A percentile compares a stretch with the other conserved stretches of the same genome.
Conservation (phyloP, 345 rosid genomes). For the Boechera retrofracta region DNA sequence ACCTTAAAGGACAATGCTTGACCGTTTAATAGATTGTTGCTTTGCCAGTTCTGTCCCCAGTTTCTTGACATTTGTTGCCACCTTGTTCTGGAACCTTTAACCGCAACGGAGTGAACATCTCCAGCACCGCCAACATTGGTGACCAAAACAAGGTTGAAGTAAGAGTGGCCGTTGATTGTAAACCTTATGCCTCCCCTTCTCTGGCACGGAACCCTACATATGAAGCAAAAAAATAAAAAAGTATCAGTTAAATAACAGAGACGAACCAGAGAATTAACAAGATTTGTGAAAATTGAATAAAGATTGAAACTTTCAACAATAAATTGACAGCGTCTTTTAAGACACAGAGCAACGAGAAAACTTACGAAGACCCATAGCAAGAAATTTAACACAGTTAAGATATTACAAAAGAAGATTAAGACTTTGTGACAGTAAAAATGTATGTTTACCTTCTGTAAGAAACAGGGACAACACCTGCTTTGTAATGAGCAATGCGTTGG, state of each 20-base stretch:
- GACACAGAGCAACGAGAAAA: neutral
- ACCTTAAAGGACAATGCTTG: constrained; percentile 63
- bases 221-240: neutral
- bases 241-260: neutral
- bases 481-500: constrained; percentile 60
- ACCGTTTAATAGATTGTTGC: constrained; percentile 52
- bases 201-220: constrained; percentile 59
- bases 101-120: constrained; percentile 51
- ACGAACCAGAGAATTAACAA: neutral
- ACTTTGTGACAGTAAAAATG: neutral
- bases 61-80: constrained; percentile 68
- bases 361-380: neutral
- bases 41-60: constrained; percentile 77
- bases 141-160: constrained; percentile 63
- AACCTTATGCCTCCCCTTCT: constrained; percentile 63
- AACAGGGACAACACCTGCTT: constrained; percentile 70
- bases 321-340: neutral
- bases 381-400: neutral
- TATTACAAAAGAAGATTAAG: neutral
- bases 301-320: neutral
- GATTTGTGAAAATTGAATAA: neutral
- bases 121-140: constrained; percentile 70
- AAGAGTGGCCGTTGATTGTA: constrained; percentile 62
- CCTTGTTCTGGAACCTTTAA: constrained; percentile 57
- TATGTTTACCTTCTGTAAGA: constrained; percentile 56